Base-by-base conservation (phyloP, 78 protist genomes). In the Protostelium mycophagum region DNA sequence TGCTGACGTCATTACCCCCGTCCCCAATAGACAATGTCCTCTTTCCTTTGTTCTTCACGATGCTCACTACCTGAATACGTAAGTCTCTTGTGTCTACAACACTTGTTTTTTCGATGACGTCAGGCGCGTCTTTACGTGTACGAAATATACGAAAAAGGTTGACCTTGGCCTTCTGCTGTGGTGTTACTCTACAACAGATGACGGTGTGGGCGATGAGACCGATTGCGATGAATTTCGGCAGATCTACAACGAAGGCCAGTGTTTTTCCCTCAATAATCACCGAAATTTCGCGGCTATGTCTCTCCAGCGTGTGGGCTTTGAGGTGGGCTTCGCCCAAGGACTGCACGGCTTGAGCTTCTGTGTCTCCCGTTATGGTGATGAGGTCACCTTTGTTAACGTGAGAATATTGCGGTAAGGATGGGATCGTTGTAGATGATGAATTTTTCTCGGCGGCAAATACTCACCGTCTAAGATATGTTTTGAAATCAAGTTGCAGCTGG, bases 1-100 rank as follows among this genome's bases (percentile, higher is more conserved):
- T 99, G 25, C 95, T 87, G 34, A 98, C 99, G 85, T 99, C 99
- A 85, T 99, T 99, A 31, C 99, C 99, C 38, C 99, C 99, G 88
- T 99, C 99, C 38, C 99, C 94, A 84, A 96, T 91, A 9, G 96
- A 95, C 29, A 94, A 63, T 35, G 96, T 93, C 0, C 88, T 51
- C 87, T 84, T 90, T 9, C 93, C 95, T 0, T 89, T 90, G 39
- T 91, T 84, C 36, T 94, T 94, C 16, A 94, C 83, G 93, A 94
- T 83, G 35, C 85, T 37, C 31, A 94, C 96, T 28, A 94, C 94
- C 90, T 87, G 73, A n/a, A 5, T 51, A 5, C 73, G 5, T 51
- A 5, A 51, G 31, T 51, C 73, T n/a, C 38, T 34, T 9, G 34
- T 9, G 84, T 36, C 38, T 34, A 28, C 10, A n/a, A 25, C 36